Evolutionary conservation across 23 red algal species (phyloP).

Genomic region (Gracilariopsis chorda): DNA sequence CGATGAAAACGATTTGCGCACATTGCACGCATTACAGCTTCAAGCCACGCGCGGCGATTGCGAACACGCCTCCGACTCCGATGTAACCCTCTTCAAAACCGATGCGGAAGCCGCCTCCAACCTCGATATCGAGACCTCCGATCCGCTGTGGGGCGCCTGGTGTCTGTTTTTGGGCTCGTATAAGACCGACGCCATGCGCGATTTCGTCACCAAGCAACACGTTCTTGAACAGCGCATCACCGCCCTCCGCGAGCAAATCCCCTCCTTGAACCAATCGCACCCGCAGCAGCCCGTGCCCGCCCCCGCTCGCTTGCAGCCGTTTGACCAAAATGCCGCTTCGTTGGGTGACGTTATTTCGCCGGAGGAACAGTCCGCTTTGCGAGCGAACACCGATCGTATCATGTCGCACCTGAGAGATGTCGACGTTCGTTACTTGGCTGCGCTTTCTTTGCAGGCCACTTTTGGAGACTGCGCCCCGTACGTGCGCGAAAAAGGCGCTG

Average conservation of each 20-base stretch:
- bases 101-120: constrained; percentile 72
- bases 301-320: too few species aligned
- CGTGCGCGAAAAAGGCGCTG: neutral
- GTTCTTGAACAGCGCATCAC: constrained; percentile 45
- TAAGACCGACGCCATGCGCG: constrained; percentile 77
- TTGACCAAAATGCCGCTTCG: constrained; percentile 30
- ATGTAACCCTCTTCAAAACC: constrained; percentile 63
- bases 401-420: constrained; percentile 37
- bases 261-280: neutral
- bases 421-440: constrained; percentile 58
- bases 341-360: constrained; percentile 48
- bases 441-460: constrained; percentile 60
- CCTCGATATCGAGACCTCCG: constrained; percentile 53
- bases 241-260: neutral
- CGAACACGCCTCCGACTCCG: constrained; percentile 39
- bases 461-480: constrained; percentile 70
- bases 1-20: constrained; percentile 69
- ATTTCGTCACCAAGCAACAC: constrained; percentile 64
- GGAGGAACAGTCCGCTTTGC: constrained; percentile 32
- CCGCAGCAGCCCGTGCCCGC: too few species aligned
- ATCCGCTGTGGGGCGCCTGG: constrained; percentile 75
- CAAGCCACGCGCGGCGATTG: constrained; percentile 77
- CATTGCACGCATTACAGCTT: constrained; percentile 57
- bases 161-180: constrained; percentile 73
- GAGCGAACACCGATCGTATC: constrained; percentile 30